Evolutionary conservation across 768 basidiomycete species (phyloP).

Genomic region (Tephrocybe sp.): DNA sequence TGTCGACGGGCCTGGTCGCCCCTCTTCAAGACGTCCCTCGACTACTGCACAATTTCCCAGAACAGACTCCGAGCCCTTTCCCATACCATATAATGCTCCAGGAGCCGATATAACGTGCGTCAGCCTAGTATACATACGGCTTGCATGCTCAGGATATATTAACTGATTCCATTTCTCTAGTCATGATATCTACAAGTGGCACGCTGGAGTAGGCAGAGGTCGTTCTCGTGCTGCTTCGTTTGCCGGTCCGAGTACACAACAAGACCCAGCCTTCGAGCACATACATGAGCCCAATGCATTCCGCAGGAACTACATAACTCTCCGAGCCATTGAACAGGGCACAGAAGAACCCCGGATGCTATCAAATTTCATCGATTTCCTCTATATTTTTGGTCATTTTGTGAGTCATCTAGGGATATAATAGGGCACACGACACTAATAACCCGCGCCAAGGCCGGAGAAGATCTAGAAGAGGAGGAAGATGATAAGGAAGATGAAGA

Average conservation of each 20-base stretch:
- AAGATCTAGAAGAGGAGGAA: conserved; percentile 87
- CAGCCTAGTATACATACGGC: too few relatives aligned
- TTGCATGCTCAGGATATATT: too few relatives aligned
- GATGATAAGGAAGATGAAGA: conserved; percentile 74
- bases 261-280: conserved; percentile 82
- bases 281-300: conserved; percentile 96
- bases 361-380: conserved; percentile 91
- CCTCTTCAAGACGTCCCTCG: conserved; percentile 27
- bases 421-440: background rate
- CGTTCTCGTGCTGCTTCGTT: conserved; percentile 73
- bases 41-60: conserved; percentile 25
- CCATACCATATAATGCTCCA: conserved; percentile 83
- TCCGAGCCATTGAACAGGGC: conserved; percentile 68
- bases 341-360: conserved; percentile 59
- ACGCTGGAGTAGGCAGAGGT: conserved; percentile 63
- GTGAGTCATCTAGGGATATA: conserved; percentile 45
- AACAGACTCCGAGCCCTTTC: conserved; percentile 70
- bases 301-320: conserved; percentile 79
- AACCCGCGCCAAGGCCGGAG: conserved; percentile 71
- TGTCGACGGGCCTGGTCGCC: conserved; percentile 22
- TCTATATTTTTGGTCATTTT: conserved; percentile 94
- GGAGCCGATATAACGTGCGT: conserved; percentile 94
- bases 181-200: conserved; percentile 96
- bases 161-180: conserved; percentile 31
- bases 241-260: conserved; percentile 50